Percentiles rank a stretch among this genome's conserved stretches.
These are phyloP conservation scores for Marvania coccoides DNA, from an alignment of 139 green algal species.

Conservation along the genomic window DNA sequence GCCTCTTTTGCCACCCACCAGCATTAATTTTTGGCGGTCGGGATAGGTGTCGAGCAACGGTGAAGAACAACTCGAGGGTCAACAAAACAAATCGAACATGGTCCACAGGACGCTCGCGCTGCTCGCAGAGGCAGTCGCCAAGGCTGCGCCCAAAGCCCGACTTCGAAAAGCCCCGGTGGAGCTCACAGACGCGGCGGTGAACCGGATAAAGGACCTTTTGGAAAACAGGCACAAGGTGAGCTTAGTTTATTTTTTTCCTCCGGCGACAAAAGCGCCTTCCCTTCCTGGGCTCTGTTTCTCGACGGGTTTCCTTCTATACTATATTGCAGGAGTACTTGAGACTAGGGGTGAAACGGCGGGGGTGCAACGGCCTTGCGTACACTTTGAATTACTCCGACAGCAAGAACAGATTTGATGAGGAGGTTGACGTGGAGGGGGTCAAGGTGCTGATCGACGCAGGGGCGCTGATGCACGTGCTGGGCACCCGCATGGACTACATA, in stretches of 20 bases:
- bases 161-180: slow-evolving; percentile 70
- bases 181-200: slow-evolving; percentile 78
- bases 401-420: slow-evolving; percentile 91
- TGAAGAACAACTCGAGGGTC: no score
- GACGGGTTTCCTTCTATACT: no score
- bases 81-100: no score
- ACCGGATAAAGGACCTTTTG: slow-evolving; percentile 68
- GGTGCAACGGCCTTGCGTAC: slow-evolving; percentile 96
- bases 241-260: neutral
- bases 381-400: slow-evolving; percentile 94
- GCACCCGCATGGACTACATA: slow-evolving; percentile 94
- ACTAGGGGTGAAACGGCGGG: slow-evolving; percentile 84
- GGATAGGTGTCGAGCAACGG: no score
- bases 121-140: slow-evolving; percentile 21
- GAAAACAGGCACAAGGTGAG: slow-evolving; percentile 69
- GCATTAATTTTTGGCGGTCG: no score
- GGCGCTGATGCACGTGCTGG: slow-evolving; percentile 95
- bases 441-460: slow-evolving; percentile 83
- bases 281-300: neutral
- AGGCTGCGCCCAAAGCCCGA: neutral
- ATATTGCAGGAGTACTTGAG: slow-evolving; percentile 81
- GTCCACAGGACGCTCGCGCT: slow-evolving; percentile 33
- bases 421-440: slow-evolving; percentile 87
- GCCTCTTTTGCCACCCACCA: no score
- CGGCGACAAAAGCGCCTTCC: neutral